Percentiles rank a stretch among this genome's conserved stretches.
These are phyloP conservation scores for Phylloporus arenicola DNA, from an alignment of 768 basidiomycete species.

Conservation along the genomic window DNA sequence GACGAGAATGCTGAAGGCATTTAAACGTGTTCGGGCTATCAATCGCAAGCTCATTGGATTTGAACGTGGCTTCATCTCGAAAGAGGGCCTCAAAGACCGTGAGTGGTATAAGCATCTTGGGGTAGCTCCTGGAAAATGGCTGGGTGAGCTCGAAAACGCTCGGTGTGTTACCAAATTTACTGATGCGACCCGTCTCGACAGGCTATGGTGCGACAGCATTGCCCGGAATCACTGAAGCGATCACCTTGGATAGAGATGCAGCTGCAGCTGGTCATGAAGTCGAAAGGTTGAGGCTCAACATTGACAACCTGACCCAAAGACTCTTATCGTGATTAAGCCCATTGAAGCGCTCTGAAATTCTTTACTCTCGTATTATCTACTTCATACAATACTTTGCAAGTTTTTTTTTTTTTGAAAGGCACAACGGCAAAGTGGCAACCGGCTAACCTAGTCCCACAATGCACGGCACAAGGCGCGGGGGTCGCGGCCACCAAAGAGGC, in stretches of 20 bases:
- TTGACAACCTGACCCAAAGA: slow-evolving; percentile 45
- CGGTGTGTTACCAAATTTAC: not conserved
- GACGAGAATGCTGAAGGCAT: slow-evolving; percentile 48
- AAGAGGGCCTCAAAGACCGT: slow-evolving; percentile 70
- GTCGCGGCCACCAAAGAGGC: too few relatives aligned
- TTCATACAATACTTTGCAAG: too few relatives aligned
- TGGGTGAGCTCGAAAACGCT: slow-evolving; percentile 43
- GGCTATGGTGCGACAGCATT: slow-evolving; percentile 86
- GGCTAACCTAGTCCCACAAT: too few relatives aligned
- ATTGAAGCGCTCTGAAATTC: not conserved
- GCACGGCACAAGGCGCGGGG: too few relatives aligned
- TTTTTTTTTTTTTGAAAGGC: too few relatives aligned
- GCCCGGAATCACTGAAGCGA: slow-evolving; percentile 75
- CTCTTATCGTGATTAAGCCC: slow-evolving; percentile 13
- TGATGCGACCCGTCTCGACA: slow-evolving; percentile 22
- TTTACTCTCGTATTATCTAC: not conserved
- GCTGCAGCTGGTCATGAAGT: slow-evolving; percentile 60
- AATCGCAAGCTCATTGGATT: slow-evolving; percentile 68
- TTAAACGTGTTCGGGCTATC: slow-evolving; percentile 50
- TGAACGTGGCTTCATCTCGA: slow-evolving; percentile 80
- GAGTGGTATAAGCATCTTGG: slow-evolving; percentile 91
- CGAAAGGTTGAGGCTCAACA: slow-evolving; percentile 47
- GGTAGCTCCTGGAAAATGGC: slow-evolving; percentile 86
- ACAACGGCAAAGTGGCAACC: too few relatives aligned
- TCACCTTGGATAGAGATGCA: slow-evolving; percentile 62